Percentiles rank a stretch among this genome's conserved stretches.
phyloP scores from a whole-genome alignment of 148 eudicot genomes.

The Arctostaphylos glauca region DNA sequence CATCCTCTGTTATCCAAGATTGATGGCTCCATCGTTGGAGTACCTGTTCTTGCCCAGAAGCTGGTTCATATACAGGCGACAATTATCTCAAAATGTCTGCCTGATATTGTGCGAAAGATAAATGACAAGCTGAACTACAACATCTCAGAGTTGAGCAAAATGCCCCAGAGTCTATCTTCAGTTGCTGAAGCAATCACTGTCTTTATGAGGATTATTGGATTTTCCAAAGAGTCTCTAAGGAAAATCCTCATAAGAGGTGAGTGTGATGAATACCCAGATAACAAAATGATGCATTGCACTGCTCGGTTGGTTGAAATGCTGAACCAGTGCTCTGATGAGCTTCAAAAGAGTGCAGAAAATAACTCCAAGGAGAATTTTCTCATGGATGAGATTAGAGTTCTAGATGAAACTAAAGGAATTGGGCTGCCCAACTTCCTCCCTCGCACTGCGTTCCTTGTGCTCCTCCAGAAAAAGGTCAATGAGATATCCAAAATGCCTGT shows the following conservation, averaged over 20 bases:
- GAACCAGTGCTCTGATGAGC: conserved; percentile 25
- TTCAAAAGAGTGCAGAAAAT: conserved; percentile 22
- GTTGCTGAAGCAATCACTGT: conserved; percentile 29
- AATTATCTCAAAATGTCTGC: conserved; percentile 48
- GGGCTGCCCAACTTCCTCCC: conserved; percentile 61
- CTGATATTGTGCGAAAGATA: background rate
- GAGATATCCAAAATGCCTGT: conserved; percentile 26
- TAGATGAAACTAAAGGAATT: conserved; percentile 51
- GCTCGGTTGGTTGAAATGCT: conserved; percentile 30
- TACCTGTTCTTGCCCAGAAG: conserved; percentile 49
- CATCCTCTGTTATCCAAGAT: conserved; percentile 25
- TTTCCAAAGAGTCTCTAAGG: conserved; percentile 45
- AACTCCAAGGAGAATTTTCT: conserved; percentile 24
- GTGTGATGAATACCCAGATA: conserved; percentile 54
- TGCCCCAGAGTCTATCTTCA: conserved; percentile 34
- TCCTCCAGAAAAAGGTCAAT: conserved; percentile 36
- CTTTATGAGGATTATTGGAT: conserved; percentile 45
- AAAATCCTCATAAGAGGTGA: conserved; percentile 48
- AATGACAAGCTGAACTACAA: background rate
- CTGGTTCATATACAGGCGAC: conserved; percentile 47
- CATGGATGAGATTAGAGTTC: conserved; percentile 38
- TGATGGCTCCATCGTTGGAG: conserved; percentile 45
- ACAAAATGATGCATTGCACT: conserved; percentile 41
- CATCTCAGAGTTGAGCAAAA: conserved; percentile 30
- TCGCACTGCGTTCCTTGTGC: conserved; percentile 32